These are phyloP conservation scores for Sonneratia caseolaris DNA, from an alignment of 345 rosid species.

Conservation along the genomic window DNA sequence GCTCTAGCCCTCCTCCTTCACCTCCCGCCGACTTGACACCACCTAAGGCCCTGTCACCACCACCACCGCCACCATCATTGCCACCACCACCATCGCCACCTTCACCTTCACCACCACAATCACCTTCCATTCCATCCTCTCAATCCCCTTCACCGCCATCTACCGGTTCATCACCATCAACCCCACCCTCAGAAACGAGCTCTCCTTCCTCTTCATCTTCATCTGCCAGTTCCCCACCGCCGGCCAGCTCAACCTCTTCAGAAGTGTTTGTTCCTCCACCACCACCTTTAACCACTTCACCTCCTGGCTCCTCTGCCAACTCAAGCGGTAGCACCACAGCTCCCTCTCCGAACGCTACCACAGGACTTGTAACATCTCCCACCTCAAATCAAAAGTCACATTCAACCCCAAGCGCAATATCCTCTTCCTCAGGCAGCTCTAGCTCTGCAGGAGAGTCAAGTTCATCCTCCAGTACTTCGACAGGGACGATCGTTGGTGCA, in stretches of 20 bases:
- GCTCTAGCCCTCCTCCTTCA: neutral
- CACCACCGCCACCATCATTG: neutral
- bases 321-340: neutral
- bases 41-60: neutral
- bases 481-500: constrained; percentile 18
- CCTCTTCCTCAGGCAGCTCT: constrained; percentile 13
- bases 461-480: constrained; percentile 5
- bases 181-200: constrained; percentile 13
- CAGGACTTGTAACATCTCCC: neutral
- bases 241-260: constrained; percentile 17
- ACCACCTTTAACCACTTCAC: constrained; percentile 10
- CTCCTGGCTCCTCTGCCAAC: constrained; percentile 6
- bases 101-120: neutral
- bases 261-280: constrained; percentile 11
- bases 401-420: constrained; percentile 14
- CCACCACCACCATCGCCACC: constrained; percentile 5
- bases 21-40: neutral
- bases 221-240: constrained; percentile 12
- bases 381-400: neutral
- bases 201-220: constrained; percentile 10
- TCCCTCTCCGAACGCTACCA: neutral
- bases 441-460: constrained; percentile 22
- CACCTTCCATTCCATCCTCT: neutral
- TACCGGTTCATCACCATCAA: neutral
- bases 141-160: constrained; percentile 10